A percentile compares a stretch with the other conserved stretches of the same genome.
These are phyloP conservation scores for Chondrostereum purpureum DNA, from an alignment of 1,284 basidiomycete genomes.

Conservation along the genomic window DNA sequence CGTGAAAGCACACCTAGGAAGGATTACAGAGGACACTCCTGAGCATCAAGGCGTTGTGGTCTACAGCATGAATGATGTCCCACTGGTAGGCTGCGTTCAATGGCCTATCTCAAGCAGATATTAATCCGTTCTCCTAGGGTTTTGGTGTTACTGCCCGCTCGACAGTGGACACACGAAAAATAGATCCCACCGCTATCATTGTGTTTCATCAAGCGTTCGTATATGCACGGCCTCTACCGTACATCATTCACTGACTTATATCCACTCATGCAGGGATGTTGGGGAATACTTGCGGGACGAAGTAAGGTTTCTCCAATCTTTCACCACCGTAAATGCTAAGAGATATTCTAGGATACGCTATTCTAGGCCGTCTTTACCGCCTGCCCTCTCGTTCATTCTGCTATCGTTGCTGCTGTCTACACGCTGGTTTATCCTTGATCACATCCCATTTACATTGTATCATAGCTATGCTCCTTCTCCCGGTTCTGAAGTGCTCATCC, in stretches of 20 bases:
- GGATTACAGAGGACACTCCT: slow-evolving; percentile 98
- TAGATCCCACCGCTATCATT: slow-evolving; percentile 97
- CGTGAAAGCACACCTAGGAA: slow-evolving; percentile 96
- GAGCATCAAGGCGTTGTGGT: slow-evolving; percentile 99
- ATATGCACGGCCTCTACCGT: slow-evolving; percentile 6
- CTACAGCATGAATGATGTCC: slow-evolving; percentile 92
- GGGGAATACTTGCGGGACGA: slow-evolving; percentile 96
- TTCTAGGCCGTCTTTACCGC: slow-evolving; percentile 37
- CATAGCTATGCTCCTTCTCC: slow-evolving; percentile 18
- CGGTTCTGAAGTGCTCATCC: slow-evolving; percentile 36
- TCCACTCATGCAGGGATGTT: slow-evolving; percentile 82
- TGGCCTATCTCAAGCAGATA: slow-evolving; percentile 3
- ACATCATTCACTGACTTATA: slow-evolving; percentile 8
- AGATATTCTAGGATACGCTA: slow-evolving; percentile 53
- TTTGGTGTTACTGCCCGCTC: slow-evolving; percentile 97
- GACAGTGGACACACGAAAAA: slow-evolving; percentile 92
- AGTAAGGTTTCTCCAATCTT: slow-evolving; percentile 35
- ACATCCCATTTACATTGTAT: slow-evolving; percentile 8
- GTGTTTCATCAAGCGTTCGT: slow-evolving; percentile 98
- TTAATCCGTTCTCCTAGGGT: slow-evolving; percentile 49
- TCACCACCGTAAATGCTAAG: slow-evolving; percentile 11
- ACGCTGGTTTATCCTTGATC: slow-evolving; percentile 4
- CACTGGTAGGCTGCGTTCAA: slow-evolving; percentile 54
- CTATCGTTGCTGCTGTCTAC: slow-evolving; percentile 12
- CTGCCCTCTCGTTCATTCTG: slow-evolving; percentile 12